Percentiles rank a stretch among this genome's conserved stretches.
Conservation (phyloP, 768 basidiomycete genomes). For the Pleurotus citrinopileatus region DNA sequence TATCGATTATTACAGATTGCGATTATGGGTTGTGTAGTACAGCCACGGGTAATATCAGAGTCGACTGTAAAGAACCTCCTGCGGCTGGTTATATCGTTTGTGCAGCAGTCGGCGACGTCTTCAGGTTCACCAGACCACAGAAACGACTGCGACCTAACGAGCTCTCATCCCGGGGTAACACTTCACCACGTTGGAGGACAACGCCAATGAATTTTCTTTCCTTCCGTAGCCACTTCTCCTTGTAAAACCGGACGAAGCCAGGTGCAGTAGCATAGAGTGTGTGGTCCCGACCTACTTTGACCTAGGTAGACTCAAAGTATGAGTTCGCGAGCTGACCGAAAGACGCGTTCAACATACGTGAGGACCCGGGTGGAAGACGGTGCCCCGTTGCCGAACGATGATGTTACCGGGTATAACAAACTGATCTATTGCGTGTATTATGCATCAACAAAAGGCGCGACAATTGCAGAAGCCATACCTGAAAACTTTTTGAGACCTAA, state of each 20-base stretch:
- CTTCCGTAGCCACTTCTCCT: slow-evolving; percentile 67
- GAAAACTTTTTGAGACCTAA: slow-evolving; percentile 96
- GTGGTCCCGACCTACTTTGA: slow-evolving; percentile 90
- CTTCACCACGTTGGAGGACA: slow-evolving; percentile 78
- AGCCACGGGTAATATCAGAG: too few species aligned
- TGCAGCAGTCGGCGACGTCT: slow-evolving; percentile 18
- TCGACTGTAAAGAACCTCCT: too few species aligned
- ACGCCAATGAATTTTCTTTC: slow-evolving; percentile 84
- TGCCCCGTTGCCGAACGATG: slow-evolving; percentile 92
- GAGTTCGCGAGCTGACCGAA: background rate
- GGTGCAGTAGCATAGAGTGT: slow-evolving; percentile 90
- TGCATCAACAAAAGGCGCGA: background rate
- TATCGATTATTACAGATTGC: too few species aligned
- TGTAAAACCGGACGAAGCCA: slow-evolving; percentile 95
- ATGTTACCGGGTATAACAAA: slow-evolving; percentile 94
- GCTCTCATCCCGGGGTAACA: slow-evolving; percentile 79
- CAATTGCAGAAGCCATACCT: slow-evolving; percentile 46
- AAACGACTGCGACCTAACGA: slow-evolving; percentile 77
- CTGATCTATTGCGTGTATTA: slow-evolving; percentile 60
- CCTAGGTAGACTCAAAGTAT: slow-evolving; percentile 41
- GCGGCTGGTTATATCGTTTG: slow-evolving; percentile 2
- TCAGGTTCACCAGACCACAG: slow-evolving; percentile 75
- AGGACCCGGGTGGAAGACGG: slow-evolving; percentile 90
- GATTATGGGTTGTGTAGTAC: too few species aligned
- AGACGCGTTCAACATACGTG: slow-evolving; percentile 54